Conservation (phyloP, 2,329 filamentous ascomycete species). For the Periconia digitata region DNA sequence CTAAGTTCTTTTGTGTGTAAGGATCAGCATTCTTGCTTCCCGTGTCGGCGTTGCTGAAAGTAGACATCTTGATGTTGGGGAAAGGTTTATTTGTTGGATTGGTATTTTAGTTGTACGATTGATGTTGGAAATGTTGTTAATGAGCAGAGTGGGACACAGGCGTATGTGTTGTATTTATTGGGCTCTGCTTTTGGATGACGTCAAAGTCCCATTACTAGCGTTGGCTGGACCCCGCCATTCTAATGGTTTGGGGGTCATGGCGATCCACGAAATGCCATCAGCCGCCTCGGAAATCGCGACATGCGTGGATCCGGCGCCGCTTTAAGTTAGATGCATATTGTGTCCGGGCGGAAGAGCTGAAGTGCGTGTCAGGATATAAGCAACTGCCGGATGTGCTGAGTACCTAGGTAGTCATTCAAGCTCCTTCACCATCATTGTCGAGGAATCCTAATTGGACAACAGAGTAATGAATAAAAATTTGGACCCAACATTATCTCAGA, state of each 20-base stretch:
- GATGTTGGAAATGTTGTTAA: background rate
- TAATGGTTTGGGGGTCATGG: constrained; percentile 7
- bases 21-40: constrained; percentile 63
- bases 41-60: constrained; percentile 45
- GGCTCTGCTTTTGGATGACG: constrained; percentile 14
- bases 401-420: no score
- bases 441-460: no score
- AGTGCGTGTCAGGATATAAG: no score
- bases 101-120: background rate
- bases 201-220: constrained; percentile 10
- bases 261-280: constrained; percentile 10
- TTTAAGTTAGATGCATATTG: no score
- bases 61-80: constrained; percentile 27
- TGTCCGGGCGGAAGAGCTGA: no score
- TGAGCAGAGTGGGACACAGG: no score
- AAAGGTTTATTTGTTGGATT: background rate
- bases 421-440: no score
- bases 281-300: constrained; percentile 3
- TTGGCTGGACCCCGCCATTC: constrained; percentile 9
- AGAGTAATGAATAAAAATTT: background rate
- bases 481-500: background rate
- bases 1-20: constrained; percentile 75
- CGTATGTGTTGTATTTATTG: background rate
- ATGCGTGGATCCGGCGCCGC: no score
- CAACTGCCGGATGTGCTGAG: no score